phyloP scores from a whole-genome alignment of 192 early-diverging fungal genomes.

The Rhizophagus clarus region DNA sequence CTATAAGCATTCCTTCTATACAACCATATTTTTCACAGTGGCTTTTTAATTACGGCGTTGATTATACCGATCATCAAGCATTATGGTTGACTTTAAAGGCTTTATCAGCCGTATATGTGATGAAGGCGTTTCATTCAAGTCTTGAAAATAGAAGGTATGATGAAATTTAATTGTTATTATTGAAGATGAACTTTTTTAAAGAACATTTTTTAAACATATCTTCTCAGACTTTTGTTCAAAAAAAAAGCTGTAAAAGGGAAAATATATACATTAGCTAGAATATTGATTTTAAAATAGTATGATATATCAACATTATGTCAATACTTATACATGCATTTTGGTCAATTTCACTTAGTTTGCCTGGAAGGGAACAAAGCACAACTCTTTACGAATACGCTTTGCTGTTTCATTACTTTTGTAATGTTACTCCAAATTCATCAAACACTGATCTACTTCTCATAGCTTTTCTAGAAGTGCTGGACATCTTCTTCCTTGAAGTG shows the following conservation, averaged over 20 bases:
- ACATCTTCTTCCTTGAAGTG: slow-evolving; percentile 46
- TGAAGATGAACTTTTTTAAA: background rate
- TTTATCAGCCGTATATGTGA: slow-evolving; percentile 23
- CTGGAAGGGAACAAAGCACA: slow-evolving; percentile 40
- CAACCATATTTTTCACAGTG: slow-evolving; percentile 19
- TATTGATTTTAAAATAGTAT: background rate
- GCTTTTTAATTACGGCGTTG: background rate
- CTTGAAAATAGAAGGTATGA: slow-evolving; percentile 30
- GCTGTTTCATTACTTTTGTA: slow-evolving; percentile 45
- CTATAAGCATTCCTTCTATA: background rate
- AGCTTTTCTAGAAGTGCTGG: slow-evolving; percentile 43
- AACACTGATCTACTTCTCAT: slow-evolving; percentile 47
- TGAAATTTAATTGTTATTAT: background rate
- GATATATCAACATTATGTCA: background rate
- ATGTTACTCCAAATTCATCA: slow-evolving; percentile 36
- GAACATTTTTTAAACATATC: background rate
- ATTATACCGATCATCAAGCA: slow-evolving; percentile 36
- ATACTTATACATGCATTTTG: background rate
- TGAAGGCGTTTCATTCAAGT: slow-evolving; percentile 34
- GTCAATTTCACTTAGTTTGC: slow-evolving; percentile 19
- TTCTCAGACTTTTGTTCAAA: background rate
- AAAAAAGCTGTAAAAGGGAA: background rate
- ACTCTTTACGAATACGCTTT: slow-evolving; percentile 52
- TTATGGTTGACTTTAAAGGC: slow-evolving; percentile 31
- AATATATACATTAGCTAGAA: background rate